Base-by-base conservation (phyloP, 768 basidiomycete genomes). In the Termitomyces sp. region DNA sequence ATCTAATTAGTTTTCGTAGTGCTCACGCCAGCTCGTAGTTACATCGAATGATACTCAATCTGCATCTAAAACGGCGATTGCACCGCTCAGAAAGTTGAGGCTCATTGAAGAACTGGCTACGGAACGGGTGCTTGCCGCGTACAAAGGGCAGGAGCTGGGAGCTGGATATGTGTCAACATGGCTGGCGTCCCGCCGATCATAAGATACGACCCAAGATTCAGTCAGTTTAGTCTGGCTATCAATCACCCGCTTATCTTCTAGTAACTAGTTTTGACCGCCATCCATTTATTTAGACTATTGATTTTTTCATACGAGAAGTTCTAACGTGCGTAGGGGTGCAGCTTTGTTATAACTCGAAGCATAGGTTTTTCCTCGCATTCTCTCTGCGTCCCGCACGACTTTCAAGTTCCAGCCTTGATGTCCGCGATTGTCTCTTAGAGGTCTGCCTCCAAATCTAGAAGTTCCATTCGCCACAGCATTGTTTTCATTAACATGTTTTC, bases 61-160 rank as follows among this genome's bases (percentile, higher is more conserved):
- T 0, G 69, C 79, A 1, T 89, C 87, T 0, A 74, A 83, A 41
- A 89, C 87, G 0, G 51, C 76, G 1, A 68, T 79, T 14, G 86
- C 88, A 4, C 52, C 57, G 10, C n/a, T 32, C 1, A 79, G 82
- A 60, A 79, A 79, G 24, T 60, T 89, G 16, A 75, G 78, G 40
- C 67, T 80, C 20, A 74, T 93, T 33, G 87, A 90, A 61, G 84
- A 87, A 62, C 74, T 92, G 13, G 86, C 90, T 5, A 88, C 85
- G 14, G 89, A 91, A 66, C 73, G 85, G 22, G 72, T 93, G 20
- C 73, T 86, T 47, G 80, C 79, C 9, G 80, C 82, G 0, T 90
- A 92, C 66, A 74, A 79, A 53, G 80, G 78, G 28, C 70, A 75
- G 52, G 72, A 74, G 51, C 73, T 76, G 24, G 70, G 75, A 47